Conservation (phyloP, 306 rosid genomes). For the Cyclanthera cordifolia region DNA sequence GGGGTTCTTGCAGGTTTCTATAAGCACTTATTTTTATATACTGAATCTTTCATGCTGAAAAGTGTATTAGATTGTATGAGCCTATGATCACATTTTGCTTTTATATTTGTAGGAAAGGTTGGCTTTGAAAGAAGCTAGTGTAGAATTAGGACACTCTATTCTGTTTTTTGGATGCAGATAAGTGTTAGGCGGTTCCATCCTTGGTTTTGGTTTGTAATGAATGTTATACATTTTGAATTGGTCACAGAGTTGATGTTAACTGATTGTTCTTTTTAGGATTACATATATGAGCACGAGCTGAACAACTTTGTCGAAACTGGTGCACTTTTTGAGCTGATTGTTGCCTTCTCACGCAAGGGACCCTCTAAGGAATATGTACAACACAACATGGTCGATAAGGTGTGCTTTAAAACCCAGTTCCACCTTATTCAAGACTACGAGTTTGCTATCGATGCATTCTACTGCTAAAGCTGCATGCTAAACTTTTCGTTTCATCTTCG, state of each 20-base stretch:
- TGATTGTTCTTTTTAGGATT: slow-evolving; percentile 49
- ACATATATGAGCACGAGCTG: slow-evolving; percentile 82
- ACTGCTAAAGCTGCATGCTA: not conserved
- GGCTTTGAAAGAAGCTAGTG: slow-evolving; percentile 62
- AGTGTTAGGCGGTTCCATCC: not conserved
- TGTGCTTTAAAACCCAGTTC: slow-evolving; percentile 11
- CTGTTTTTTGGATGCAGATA: slow-evolving; percentile 84
- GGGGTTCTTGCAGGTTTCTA: slow-evolving; percentile 83
- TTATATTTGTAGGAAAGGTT: slow-evolving; percentile 59
- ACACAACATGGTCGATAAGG: slow-evolving; percentile 91
- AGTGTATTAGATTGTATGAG: not conserved
- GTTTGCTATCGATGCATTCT: not conserved
- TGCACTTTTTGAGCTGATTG: slow-evolving; percentile 70
- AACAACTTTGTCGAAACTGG: slow-evolving; percentile 54
- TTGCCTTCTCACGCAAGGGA: slow-evolving; percentile 94
- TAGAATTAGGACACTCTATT: slow-evolving; percentile 67
- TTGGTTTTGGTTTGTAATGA: not conserved
- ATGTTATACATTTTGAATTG: not conserved
- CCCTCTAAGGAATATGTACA: slow-evolving; percentile 86
- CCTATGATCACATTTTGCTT: not conserved
- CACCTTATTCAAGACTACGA: not conserved
- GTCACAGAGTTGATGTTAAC: not conserved
- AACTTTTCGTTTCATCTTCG: slow-evolving; percentile 19
- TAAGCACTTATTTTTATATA: slow-evolving; percentile 9
- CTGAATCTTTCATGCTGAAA: not conserved